Evolutionary conservation across 208 protist species (phyloP).

Genomic region (Trypanosoma caninum): DNA sequence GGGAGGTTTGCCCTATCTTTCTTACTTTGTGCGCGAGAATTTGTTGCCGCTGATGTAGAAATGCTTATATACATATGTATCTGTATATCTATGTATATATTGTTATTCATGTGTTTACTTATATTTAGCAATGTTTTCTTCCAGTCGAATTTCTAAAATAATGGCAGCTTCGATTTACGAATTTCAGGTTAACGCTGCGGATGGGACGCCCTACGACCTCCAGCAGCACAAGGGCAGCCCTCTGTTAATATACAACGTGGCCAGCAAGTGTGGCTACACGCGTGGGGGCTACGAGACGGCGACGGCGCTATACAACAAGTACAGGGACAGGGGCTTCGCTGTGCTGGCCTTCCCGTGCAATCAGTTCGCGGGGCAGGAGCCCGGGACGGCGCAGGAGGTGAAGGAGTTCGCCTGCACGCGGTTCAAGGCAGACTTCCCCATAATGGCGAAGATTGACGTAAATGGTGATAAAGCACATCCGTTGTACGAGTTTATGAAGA

Average conservation of each 20-base stretch:
- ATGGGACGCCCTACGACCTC: conserved; percentile 29
- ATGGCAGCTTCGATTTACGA: conserved; percentile 1
- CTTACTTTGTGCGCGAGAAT: background rate
- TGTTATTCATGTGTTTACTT: background rate
- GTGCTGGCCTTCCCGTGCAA: conserved; percentile 93
- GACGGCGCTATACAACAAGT: conserved; percentile 81
- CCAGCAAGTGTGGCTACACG: conserved; percentile 87
- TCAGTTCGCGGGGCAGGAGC: conserved; percentile 73
- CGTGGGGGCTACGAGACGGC: conserved; percentile 78
- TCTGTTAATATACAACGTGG: conserved; percentile 55
- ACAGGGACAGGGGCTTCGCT: conserved; percentile 78
- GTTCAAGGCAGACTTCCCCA: conserved; percentile 37
- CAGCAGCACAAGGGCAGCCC: conserved; percentile 30
- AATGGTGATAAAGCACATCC: conserved; percentile 82
- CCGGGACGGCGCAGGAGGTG: conserved; percentile 34
- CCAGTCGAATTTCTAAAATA: too few relatives aligned
- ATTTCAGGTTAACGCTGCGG: conserved; percentile 23
- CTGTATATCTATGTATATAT: background rate
- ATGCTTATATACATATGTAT: background rate
- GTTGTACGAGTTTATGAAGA: conserved; percentile 84
- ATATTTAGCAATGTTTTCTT: too few relatives aligned
- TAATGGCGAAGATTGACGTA: conserved; percentile 77
- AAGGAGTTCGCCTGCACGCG: conserved; percentile 36
- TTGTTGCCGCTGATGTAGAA: background rate
- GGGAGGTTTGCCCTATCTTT: background rate